These are phyloP conservation scores for Fonsecaea erecta DNA, from an alignment of 2,329 filamentous ascomycete genomes.

Conservation along the genomic window DNA sequence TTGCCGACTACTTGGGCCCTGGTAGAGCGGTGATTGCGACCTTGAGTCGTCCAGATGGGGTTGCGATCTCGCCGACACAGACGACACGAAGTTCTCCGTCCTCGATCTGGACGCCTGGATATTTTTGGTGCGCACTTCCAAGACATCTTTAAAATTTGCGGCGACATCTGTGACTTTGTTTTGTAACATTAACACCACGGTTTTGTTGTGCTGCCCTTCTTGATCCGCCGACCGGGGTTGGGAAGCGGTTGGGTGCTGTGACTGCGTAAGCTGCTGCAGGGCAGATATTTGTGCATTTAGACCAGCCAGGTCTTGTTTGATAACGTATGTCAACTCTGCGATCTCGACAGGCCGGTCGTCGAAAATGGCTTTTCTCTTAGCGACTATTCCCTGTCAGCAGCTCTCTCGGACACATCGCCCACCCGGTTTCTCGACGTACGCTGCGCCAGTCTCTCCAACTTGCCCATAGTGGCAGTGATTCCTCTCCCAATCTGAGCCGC, in stretches of 20 bases:
- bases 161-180: constrained; percentile 73
- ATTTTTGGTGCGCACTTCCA: constrained; percentile 96
- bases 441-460: constrained; percentile 90
- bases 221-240: constrained; percentile 62
- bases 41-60: constrained; percentile 66
- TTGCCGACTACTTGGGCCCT: constrained; percentile 65
- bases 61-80: constrained; percentile 78
- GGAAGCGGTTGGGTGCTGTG: constrained; percentile 69
- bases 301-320: constrained; percentile 91
- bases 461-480: constrained; percentile 90
- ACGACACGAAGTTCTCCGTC: constrained; percentile 95
- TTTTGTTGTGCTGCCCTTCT: constrained; percentile 96
- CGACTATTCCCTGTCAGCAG: constrained; percentile 60
- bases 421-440: constrained; percentile 54
- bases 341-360: constrained; percentile 97
- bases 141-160: constrained; percentile 94
- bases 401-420: constrained; percentile 1
- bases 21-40: constrained; percentile 85
- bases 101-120: constrained; percentile 90
- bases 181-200: constrained; percentile 56
- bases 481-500: constrained; percentile 91
- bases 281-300: constrained; percentile 85
- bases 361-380: constrained; percentile 95
- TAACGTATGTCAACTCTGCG: constrained; percentile 93
- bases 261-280: constrained; percentile 76